These are phyloP conservation scores for Crepidotus variabilis DNA, from an alignment of 768 basidiomycete species.

Conservation along the genomic window DNA sequence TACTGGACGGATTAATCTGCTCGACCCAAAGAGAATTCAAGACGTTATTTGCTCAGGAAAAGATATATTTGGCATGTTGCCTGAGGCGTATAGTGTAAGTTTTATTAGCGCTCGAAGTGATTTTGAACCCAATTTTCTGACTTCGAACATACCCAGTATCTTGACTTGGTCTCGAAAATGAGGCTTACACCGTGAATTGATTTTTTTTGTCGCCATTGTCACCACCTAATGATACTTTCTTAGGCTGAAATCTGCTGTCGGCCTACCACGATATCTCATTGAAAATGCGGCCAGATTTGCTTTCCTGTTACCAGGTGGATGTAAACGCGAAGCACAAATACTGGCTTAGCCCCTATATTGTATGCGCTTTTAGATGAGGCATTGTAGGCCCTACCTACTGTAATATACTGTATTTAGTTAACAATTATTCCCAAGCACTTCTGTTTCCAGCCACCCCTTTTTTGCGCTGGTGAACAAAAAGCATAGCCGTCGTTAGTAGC, in stretches of 20 bases:
- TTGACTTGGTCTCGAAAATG: conserved; percentile 49
- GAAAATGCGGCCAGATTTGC: conserved; percentile 45
- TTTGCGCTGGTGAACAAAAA: too few relatives aligned
- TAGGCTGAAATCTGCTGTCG: conserved; percentile 43
- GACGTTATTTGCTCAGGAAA: conserved; percentile 54
- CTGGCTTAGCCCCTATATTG: neutral
- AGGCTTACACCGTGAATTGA: conserved; percentile 47
- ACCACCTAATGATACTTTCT: neutral
- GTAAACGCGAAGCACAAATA: conserved; percentile 29
- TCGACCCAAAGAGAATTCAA: conserved; percentile 51
- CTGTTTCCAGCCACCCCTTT: too few relatives aligned
- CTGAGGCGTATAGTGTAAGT: conserved; percentile 55
- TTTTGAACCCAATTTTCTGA: conserved; percentile 1
- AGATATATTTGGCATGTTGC: conserved; percentile 65
- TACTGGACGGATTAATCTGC: conserved; percentile 39
- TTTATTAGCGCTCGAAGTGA: too few relatives aligned
- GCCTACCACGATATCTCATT: conserved; percentile 47
- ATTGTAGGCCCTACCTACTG: neutral
- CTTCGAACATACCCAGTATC: conserved; percentile 30
- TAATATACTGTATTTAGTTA: too few relatives aligned
- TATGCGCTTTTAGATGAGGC: too few relatives aligned
- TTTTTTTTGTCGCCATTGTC: neutral
- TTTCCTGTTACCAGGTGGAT: conserved; percentile 56
- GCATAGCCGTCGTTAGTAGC: too few relatives aligned
- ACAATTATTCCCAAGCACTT: too few relatives aligned